Evolutionary conservation across 148 eudicot genomes (phyloP).

Genomic region (Arctostaphylos glauca): DNA sequence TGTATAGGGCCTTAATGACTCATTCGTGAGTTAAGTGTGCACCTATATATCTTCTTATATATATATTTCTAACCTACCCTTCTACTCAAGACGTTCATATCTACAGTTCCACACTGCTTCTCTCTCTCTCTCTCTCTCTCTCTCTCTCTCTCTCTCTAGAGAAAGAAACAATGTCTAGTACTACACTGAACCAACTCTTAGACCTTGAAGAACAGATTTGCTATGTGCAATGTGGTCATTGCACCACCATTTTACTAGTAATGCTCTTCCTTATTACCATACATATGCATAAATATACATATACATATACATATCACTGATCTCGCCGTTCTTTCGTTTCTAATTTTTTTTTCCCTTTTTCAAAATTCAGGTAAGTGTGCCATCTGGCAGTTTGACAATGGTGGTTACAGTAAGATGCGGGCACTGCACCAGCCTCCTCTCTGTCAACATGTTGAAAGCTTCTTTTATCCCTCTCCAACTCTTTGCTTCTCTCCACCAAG

Average conservation of each 20-base stretch:
- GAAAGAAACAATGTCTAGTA: conserved; percentile 23
- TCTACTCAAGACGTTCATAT: background rate
- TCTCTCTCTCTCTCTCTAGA: conserved; percentile 9
- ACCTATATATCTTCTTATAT: background rate
- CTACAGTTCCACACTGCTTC: background rate
- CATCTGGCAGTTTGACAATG: conserved; percentile 66
- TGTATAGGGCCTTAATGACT: background rate
- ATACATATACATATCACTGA: too few species aligned
- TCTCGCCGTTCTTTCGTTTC: background rate
- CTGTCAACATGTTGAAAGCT: conserved; percentile 80
- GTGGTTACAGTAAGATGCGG: conserved; percentile 88
- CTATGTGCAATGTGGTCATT: conserved; percentile 80
- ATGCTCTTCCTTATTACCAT: background rate
- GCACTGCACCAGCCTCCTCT: conserved; percentile 70
- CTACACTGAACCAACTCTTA: conserved; percentile 33
- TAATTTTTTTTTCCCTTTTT: background rate
- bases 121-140: conserved; percentile 3
- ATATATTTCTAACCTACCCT: background rate
- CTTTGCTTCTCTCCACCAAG: conserved; percentile 54
- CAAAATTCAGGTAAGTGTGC: conserved; percentile 73
- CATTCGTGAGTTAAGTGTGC: background rate
- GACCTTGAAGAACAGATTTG: conserved; percentile 76
- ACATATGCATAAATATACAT: too few species aligned
- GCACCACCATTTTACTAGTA: conserved; percentile 86
- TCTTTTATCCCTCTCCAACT: conserved; percentile 67